A percentile compares a stretch with the other conserved stretches of the same genome.
Conservation (phyloP, 768 basidiomycete genomes). For the Leccinum rimulosum region DNA sequence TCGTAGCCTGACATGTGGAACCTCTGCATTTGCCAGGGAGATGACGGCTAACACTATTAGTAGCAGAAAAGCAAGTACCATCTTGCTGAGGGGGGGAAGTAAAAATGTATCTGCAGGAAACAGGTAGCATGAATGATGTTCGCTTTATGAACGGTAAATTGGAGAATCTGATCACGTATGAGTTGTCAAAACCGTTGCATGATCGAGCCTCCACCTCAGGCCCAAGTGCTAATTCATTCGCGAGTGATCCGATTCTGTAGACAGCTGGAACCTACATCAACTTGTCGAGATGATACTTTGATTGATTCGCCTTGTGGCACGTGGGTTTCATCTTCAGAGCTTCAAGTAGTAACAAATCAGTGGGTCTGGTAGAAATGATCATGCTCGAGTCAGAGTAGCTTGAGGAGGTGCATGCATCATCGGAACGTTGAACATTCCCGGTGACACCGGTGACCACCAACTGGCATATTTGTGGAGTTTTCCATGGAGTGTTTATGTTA, state of each 20-base stretch:
- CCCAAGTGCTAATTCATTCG: not conserved
- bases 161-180: not conserved
- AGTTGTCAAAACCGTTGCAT: not conserved
- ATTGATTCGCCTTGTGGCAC: not conserved
- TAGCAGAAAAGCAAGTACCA: slow-evolving; percentile 10
- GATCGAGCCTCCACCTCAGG: not conserved
- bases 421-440: not conserved
- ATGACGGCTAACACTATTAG: slow-evolving; percentile 11
- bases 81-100: not conserved
- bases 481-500: not conserved
- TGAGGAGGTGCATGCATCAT: not conserved
- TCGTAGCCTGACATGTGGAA: slow-evolving; percentile 21
- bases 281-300: not conserved
- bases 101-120: not conserved
- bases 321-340: not conserved
- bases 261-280: not conserved
- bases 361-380: not conserved
- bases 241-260: not conserved
- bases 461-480: not conserved
- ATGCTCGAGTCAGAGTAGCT: not conserved
- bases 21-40: slow-evolving; percentile 18
- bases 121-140: not conserved
- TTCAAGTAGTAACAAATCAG: not conserved
- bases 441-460: not conserved
- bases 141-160: not conserved